These are phyloP conservation scores for Geranomyces variabilis DNA, from an alignment of 192 early-diverging fungal species.

Conservation along the genomic window DNA sequence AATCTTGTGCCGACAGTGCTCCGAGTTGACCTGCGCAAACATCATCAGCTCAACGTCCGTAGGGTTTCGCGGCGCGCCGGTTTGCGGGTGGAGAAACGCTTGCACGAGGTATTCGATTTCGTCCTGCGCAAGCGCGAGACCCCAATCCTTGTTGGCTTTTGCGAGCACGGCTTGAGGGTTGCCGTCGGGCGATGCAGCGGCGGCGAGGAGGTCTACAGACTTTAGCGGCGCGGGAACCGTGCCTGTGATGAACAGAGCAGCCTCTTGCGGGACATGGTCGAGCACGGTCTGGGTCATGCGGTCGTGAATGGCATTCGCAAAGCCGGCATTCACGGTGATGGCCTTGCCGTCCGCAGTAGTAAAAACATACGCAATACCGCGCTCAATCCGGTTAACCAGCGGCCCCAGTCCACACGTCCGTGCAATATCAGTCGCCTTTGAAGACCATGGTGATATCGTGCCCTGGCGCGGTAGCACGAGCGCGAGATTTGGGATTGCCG, in stretches of 20 bases:
- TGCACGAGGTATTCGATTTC: constrained; percentile 95
- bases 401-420: constrained; percentile 80
- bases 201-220: constrained; percentile 57
- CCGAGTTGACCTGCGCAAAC: constrained; percentile 99
- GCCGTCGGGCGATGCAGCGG: constrained; percentile 37
- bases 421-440: constrained; percentile 98
- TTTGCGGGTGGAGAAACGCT: constrained; percentile 66
- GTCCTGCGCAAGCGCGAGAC: constrained; percentile 93
- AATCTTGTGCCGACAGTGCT: constrained; percentile 99
- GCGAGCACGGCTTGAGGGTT: constrained; percentile 66
- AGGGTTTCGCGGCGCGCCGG: constrained; percentile 76
- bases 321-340: constrained; percentile 32
- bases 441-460: constrained; percentile 99
- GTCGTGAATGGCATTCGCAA: constrained; percentile 73
- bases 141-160: constrained; percentile 85
- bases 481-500: constrained; percentile 28
- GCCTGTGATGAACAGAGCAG: constrained; percentile 66
- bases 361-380: constrained; percentile 78
- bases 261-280: constrained; percentile 62
- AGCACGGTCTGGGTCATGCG: constrained; percentile 90
- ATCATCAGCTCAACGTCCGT: constrained; percentile 99
- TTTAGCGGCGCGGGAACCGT: constrained; percentile 60
- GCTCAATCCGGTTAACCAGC: constrained; percentile 83
- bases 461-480: constrained; percentile 89
- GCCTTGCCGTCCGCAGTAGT: constrained; percentile 16